Conservation (phyloP, 306 rosid genomes). For the Crataegus laevigata region DNA sequence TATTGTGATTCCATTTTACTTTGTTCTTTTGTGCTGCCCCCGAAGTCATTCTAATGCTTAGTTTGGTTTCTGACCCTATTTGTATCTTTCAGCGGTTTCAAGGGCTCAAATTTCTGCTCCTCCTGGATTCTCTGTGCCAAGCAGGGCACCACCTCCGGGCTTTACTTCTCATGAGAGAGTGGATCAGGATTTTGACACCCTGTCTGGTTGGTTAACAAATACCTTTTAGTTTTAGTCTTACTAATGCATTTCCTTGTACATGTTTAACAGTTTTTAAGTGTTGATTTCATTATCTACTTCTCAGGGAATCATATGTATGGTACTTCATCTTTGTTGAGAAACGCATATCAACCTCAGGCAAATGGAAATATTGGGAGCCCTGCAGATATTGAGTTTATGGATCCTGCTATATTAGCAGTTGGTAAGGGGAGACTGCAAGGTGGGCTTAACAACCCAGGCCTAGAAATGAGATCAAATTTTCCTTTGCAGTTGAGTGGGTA, state of each 20-base stretch:
- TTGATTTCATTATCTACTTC: slow-evolving; percentile 1
- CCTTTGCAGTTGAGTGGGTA: slow-evolving; percentile 45
- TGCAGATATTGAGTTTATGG: slow-evolving; percentile 75
- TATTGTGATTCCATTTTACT: not conserved
- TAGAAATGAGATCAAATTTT: slow-evolving; percentile 58
- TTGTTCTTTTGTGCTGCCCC: not conserved
- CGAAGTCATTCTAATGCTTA: not conserved
- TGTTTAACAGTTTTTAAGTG: not conserved
- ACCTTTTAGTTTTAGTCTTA: not conserved
- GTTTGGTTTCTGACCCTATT: not conserved
- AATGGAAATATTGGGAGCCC: slow-evolving; percentile 43
- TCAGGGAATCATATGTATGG: slow-evolving; percentile 62
- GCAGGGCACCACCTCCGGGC: slow-evolving; percentile 82
- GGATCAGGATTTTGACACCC: slow-evolving; percentile 53
- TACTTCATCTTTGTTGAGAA: slow-evolving; percentile 49
- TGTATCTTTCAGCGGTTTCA: slow-evolving; percentile 37
- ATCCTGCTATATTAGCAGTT: slow-evolving; percentile 91
- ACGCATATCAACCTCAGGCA: slow-evolving; percentile 48
- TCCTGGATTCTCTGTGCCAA: slow-evolving; percentile 80
- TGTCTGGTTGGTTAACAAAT: slow-evolving; percentile 47
- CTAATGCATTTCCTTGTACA: not conserved
- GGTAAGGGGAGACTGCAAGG: slow-evolving; percentile 80
- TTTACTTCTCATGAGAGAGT: slow-evolving; percentile 70
- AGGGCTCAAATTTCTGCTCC: slow-evolving; percentile 81
- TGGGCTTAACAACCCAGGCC: slow-evolving; percentile 39